These are phyloP conservation scores for Teratosphaeria viscida DNA, from an alignment of 2,329 filamentous ascomycete species.

Conservation along the genomic window DNA sequence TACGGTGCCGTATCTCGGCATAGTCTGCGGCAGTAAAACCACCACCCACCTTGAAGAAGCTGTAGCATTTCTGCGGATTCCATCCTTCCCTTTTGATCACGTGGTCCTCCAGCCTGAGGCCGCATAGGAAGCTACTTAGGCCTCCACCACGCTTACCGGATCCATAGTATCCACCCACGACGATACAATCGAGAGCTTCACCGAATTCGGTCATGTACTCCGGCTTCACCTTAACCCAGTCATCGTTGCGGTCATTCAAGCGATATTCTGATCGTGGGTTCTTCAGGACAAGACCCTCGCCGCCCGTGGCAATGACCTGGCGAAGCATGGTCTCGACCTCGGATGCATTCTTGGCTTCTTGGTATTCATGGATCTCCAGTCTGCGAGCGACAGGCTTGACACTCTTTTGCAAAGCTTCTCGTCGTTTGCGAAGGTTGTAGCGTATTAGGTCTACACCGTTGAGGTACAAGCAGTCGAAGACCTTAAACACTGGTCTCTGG, in stretches of 20 bases:
- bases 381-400: constrained; percentile 61
- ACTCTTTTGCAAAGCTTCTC: constrained; percentile 60
- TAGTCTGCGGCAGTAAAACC: constrained; percentile 82
- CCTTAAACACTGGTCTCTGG: constrained; percentile 65
- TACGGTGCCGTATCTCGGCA: constrained; percentile 67
- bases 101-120: constrained; percentile 56
- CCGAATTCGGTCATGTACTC: constrained; percentile 98
- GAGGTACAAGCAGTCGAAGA: constrained; percentile 86
- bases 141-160: constrained; percentile 73
- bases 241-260: constrained; percentile 81
- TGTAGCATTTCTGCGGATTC: constrained; percentile 67
- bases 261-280: constrained; percentile 81
- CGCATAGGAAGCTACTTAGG: constrained; percentile 83
- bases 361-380: constrained; percentile 71
- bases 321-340: constrained; percentile 72
- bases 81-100: constrained; percentile 44
- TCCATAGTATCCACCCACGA: constrained; percentile 89
- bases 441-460: constrained; percentile 71
- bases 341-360: constrained; percentile 52
- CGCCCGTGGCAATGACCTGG: constrained; percentile 73
- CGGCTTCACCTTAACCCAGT: constrained; percentile 98
- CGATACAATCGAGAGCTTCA: constrained; percentile 78
- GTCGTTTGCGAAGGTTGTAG: constrained; percentile 74
- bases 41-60: constrained; percentile 98
- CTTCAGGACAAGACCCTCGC: constrained; percentile 86